phyloP scores from a whole-genome alignment of 2,329 filamentous ascomycete species.

The Cytospora chrysosperma region DNA sequence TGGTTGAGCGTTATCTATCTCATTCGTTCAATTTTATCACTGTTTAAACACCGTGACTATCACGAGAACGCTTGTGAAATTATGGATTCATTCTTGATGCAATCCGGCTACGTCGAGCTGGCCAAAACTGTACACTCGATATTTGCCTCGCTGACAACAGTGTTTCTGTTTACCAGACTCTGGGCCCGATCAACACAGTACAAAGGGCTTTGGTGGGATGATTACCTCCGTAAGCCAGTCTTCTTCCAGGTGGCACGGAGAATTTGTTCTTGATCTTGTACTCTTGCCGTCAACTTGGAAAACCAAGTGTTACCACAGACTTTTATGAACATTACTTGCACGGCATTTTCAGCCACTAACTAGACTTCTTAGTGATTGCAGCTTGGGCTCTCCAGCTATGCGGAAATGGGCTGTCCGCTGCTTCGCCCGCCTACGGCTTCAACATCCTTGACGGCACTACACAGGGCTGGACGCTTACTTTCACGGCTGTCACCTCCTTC shows the following conservation, averaged over 20 bases:
- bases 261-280: not conserved
- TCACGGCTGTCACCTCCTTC: conserved; percentile 6
- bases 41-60: too few relatives aligned
- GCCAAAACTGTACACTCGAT: conserved; percentile 17
- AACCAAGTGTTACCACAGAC: too few relatives aligned
- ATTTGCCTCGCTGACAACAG: conserved; percentile 11
- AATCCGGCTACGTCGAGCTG: conserved; percentile 15
- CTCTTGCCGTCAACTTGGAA: not conserved
- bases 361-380: not conserved
- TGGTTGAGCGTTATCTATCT: not conserved
- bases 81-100: conserved; percentile 11
- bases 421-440: conserved; percentile 4
- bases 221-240: conserved; percentile 15
- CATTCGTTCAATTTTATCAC: not conserved
- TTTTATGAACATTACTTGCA: not conserved
- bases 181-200: conserved; percentile 16
- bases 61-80: not conserved
- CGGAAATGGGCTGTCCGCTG: conserved; percentile 1
- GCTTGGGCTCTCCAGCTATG: conserved; percentile 2
- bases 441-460: conserved; percentile 9
- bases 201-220: conserved; percentile 18
- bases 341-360: not conserved
- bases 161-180: conserved; percentile 19
- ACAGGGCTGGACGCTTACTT: conserved; percentile 3
- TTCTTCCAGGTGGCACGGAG: not conserved